phyloP scores from a whole-genome alignment of 441 rosid species.

The Populus hybrid region DNA sequence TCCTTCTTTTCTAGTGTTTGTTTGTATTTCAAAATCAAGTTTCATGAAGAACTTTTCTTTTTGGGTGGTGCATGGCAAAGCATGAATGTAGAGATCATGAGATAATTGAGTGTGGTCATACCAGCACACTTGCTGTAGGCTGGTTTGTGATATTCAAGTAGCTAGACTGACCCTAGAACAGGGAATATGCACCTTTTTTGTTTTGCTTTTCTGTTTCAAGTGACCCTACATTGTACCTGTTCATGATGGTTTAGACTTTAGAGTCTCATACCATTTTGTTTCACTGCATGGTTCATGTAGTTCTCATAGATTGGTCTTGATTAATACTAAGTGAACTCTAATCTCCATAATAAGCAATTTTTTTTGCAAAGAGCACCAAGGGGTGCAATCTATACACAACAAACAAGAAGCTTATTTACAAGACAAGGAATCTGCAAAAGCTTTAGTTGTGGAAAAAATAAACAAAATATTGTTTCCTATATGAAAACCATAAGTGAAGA shows the following conservation, averaged over 20 bases:
- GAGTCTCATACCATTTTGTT: background rate
- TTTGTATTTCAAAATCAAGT: background rate
- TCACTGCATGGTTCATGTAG: background rate
- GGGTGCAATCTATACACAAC: background rate
- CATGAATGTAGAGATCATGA: background rate
- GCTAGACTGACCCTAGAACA: background rate
- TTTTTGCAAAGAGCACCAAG: background rate
- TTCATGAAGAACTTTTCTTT: background rate
- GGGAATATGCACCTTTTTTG: background rate
- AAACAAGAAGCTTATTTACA: background rate
- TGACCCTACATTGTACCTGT: background rate
- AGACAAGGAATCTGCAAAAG: background rate
- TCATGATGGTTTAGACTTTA: slow-evolving; percentile 3
- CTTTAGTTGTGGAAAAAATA: background rate
- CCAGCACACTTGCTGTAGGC: background rate
- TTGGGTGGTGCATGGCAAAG: background rate
- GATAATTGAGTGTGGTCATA: background rate
- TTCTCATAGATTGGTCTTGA: background rate
- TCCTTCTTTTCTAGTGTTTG: background rate
- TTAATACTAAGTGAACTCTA: background rate
- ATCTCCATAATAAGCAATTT: background rate
- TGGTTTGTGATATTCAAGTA: background rate
- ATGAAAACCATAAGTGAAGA: background rate
- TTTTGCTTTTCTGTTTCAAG: background rate
- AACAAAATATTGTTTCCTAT: background rate